phyloP scores from a whole-genome alignment of 495 filamentous ascomycete species.

The Tetracladium setigerum region DNA sequence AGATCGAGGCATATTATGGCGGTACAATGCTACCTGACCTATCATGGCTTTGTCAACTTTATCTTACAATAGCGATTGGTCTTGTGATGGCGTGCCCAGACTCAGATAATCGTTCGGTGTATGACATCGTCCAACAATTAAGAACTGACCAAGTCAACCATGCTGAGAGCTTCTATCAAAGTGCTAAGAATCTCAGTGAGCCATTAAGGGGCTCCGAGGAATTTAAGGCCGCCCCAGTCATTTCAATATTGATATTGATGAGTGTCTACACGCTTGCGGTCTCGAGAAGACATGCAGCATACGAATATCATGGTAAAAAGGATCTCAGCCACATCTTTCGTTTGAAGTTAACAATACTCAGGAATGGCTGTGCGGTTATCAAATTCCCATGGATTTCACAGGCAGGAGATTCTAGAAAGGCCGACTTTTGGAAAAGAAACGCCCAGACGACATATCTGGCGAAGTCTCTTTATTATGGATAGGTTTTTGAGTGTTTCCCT shows the following conservation, averaged over 20 bases:
- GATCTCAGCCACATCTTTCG: not conserved
- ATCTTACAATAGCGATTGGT: constrained; percentile 52
- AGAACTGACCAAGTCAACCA: constrained; percentile 25
- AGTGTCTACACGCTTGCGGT: constrained; percentile 50
- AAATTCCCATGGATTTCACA: constrained; percentile 51
- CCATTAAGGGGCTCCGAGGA: constrained; percentile 52
- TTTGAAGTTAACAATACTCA: constrained; percentile 18
- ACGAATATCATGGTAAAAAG: constrained; percentile 45
- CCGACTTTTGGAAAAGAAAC: constrained; percentile 36
- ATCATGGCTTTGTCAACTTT: constrained; percentile 33
- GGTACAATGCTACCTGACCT: constrained; percentile 41
- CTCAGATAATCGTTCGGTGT: not conserved
- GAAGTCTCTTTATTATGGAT: constrained; percentile 54
- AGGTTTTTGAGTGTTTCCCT: constrained; percentile 51
- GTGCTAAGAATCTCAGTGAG: constrained; percentile 46
- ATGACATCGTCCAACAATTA: constrained; percentile 39
- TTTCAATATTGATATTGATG: constrained; percentile 55
- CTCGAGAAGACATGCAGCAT: constrained; percentile 51
- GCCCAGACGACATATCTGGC: constrained; percentile 48
- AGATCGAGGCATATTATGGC: constrained; percentile 42
- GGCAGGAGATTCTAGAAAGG: constrained; percentile 50
- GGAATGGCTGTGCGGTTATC: constrained; percentile 59
- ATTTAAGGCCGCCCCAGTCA: constrained; percentile 46
- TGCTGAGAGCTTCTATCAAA: constrained; percentile 51
- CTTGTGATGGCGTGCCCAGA: constrained; percentile 49